Evolutionary conservation across 441 rosid genomes (phyloP).

Genomic region (Erodium texanum): DNA sequence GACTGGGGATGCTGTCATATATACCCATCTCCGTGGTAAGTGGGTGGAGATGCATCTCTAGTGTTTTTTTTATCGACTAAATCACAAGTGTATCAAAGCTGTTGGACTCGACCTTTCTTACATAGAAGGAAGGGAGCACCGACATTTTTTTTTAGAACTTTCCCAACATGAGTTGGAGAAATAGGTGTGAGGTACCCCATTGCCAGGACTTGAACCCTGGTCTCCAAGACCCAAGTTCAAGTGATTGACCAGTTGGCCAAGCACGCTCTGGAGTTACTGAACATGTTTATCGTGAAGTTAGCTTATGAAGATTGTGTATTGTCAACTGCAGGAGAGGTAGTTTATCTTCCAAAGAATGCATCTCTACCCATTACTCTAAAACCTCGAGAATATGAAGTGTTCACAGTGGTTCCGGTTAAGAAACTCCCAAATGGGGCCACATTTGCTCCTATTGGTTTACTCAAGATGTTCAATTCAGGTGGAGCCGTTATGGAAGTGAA

Average conservation of each 20-base stretch:
- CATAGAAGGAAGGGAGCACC: too few species aligned
- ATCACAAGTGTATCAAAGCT: too few species aligned
- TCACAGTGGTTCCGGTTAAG: constrained; percentile 54
- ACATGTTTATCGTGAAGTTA: neutral
- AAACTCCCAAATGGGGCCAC: constrained; percentile 17
- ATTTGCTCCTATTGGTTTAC: constrained; percentile 71
- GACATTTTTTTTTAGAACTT: too few species aligned
- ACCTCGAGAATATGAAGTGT: constrained; percentile 51
- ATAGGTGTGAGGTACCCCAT: too few species aligned
- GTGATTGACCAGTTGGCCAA: too few species aligned
- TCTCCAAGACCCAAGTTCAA: too few species aligned
- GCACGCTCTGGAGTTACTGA: too few species aligned
- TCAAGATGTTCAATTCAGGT: constrained; percentile 59
- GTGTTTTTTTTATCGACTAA: too few species aligned
- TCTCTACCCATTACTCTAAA: constrained; percentile 67
- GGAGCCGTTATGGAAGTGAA: constrained; percentile 61
- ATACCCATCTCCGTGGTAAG: constrained; percentile 33
- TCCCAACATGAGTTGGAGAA: too few species aligned
- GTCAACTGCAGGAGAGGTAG: constrained; percentile 30
- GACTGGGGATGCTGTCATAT: constrained; percentile 60
- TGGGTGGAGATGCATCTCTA: neutral
- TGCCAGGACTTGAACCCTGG: too few species aligned
- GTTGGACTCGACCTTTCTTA: too few species aligned
- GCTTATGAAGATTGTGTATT: neutral
- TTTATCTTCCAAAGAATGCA: constrained; percentile 45